Conservation (phyloP, 2,329 filamentous ascomycete genomes). For the Aureobasidium sp. region DNA sequence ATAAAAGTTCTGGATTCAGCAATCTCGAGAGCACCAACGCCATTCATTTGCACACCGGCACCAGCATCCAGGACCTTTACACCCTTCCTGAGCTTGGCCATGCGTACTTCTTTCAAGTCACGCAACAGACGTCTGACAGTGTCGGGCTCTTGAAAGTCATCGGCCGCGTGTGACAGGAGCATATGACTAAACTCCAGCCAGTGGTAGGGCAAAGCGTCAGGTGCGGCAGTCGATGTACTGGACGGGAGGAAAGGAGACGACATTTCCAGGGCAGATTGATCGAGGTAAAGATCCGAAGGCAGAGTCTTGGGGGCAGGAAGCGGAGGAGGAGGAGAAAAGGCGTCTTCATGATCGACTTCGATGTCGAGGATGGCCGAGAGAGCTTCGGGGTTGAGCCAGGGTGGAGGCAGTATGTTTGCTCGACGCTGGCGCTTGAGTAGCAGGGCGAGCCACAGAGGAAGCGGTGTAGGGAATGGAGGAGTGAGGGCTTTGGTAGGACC, state of each 20-base stretch:
- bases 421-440: slow-evolving; percentile 90
- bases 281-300: slow-evolving; percentile 21
- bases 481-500: slow-evolving; percentile 68
- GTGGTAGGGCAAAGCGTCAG: slow-evolving; percentile 77
- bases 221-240: slow-evolving; percentile 62
- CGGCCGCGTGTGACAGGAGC: slow-evolving; percentile 73
- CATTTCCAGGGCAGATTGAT: slow-evolving; percentile 21
- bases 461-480: slow-evolving; percentile 69
- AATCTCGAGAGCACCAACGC: slow-evolving; percentile 89
- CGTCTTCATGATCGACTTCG: slow-evolving; percentile 64
- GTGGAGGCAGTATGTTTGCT: slow-evolving; percentile 83
- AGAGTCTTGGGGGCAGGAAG: slow-evolving; percentile 46
- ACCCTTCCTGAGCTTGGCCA: slow-evolving; percentile 78
- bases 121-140: slow-evolving; percentile 68
- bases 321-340: slow-evolving; percentile 71
- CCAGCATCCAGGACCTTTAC: slow-evolving; percentile 64
- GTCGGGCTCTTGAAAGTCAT: slow-evolving; percentile 71
- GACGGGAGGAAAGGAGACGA: slow-evolving; percentile 65
- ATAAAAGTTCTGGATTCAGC: slow-evolving; percentile 81
- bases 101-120: slow-evolving; percentile 78
- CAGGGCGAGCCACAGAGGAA: slow-evolving; percentile 91
- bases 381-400: slow-evolving; percentile 75
- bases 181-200: slow-evolving; percentile 90
- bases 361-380: slow-evolving; percentile 71
- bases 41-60: slow-evolving; percentile 65